A percentile compares a stretch with the other conserved stretches of the same genome.
Evolutionary conservation across 768 basidiomycete genomes (phyloP).

Genomic region (Suillus sp.): DNA sequence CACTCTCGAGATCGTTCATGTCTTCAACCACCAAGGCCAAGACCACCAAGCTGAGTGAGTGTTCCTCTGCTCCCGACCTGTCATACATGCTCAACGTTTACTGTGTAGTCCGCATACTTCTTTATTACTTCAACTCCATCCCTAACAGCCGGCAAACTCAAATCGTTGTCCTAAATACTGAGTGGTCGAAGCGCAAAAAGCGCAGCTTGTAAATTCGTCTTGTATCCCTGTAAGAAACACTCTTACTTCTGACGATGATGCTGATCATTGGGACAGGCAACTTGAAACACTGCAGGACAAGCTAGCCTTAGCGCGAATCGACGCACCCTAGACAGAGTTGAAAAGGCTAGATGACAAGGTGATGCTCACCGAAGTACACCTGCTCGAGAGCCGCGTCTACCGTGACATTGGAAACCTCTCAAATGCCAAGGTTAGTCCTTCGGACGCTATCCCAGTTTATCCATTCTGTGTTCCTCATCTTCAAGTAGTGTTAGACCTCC

Average conservation of each 20-base stretch:
- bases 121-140: conserved; percentile 84
- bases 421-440: conserved; percentile 74
- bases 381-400: conserved; percentile 90
- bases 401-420: conserved; percentile 86
- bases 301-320: conserved; percentile 78
- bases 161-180: conserved; percentile 84
- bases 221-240: conserved; percentile 61
- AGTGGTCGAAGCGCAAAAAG: conserved; percentile 90
- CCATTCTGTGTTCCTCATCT: too few relatives aligned
- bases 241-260: background rate
- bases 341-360: conserved; percentile 96
- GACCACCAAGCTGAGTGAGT: conserved; percentile 87
- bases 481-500: conserved; percentile 62
- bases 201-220: conserved; percentile 89
- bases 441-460: background rate
- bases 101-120: conserved; percentile 80
- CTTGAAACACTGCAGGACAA: conserved; percentile 77
- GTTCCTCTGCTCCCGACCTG: background rate
- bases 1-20: conserved; percentile 82
- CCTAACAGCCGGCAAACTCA: conserved; percentile 77
- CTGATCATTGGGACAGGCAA: conserved; percentile 45
- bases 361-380: conserved; percentile 94
- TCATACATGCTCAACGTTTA: background rate
- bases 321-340: conserved; percentile 87
- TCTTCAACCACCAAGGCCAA: conserved; percentile 96